A percentile compares a stretch with the other conserved stretches of the same genome.
phyloP scores from a whole-genome alignment of 495 filamentous ascomycete species.

The Penicillium alfredii region DNA sequence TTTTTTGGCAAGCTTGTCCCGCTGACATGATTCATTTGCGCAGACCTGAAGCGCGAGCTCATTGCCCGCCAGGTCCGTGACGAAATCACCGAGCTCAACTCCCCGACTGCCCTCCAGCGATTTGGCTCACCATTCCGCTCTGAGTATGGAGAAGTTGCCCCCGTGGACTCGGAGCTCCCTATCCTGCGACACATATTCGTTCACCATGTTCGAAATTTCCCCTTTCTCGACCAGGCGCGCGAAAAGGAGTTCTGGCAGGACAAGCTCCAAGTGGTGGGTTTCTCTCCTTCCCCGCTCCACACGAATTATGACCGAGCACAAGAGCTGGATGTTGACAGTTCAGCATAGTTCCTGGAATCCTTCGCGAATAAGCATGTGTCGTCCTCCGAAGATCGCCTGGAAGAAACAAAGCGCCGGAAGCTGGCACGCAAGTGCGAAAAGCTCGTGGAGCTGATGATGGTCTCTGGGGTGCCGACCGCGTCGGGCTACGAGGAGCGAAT shows the following conservation, averaged over 20 bases:
- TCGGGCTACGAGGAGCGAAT: slow-evolving; percentile 97
- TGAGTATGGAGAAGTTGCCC: slow-evolving; percentile 84
- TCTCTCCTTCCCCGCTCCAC: background rate
- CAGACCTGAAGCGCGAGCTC: slow-evolving; percentile 94
- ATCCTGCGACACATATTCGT: slow-evolving; percentile 97
- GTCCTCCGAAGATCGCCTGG: slow-evolving; percentile 88
- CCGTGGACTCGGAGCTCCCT: slow-evolving; percentile 89
- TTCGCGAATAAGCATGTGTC: slow-evolving; percentile 98
- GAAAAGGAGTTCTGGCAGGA: slow-evolving; percentile 99
- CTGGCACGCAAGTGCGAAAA: slow-evolving; percentile 89
- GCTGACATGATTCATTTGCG: background rate
- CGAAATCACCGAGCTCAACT: slow-evolving; percentile 88
- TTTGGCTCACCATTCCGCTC: slow-evolving; percentile 95
- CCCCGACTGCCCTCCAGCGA: slow-evolving; percentile 85
- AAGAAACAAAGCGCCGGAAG: slow-evolving; percentile 93
- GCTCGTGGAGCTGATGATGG: slow-evolving; percentile 98
- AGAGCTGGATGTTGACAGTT: slow-evolving; percentile 1
- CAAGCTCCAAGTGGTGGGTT: slow-evolving; percentile 85
- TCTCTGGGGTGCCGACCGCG: slow-evolving; percentile 89
- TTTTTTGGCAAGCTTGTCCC: background rate
- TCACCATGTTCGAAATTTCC: slow-evolving; percentile 95
- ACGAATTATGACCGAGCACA: too few relatives aligned
- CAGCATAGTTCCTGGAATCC: slow-evolving; percentile 84
- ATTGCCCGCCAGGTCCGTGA: slow-evolving; percentile 79
- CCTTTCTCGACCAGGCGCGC: slow-evolving; percentile 88